phyloP scores from a whole-genome alignment of 257 asterid genomes.

The Scutellaria minor region DNA sequence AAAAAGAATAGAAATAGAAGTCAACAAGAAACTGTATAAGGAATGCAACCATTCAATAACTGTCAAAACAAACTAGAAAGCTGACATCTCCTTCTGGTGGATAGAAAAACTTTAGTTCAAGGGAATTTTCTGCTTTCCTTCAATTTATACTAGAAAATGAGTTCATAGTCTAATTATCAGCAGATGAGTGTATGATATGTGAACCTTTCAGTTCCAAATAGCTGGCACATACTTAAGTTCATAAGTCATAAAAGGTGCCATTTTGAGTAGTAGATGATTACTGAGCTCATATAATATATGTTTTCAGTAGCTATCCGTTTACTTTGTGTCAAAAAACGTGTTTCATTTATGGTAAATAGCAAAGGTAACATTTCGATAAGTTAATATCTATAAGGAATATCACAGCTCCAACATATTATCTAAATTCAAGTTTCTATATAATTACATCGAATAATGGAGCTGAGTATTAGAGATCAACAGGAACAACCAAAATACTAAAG shows the following conservation, averaged over 20 bases:
- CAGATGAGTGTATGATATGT: too few relatives aligned
- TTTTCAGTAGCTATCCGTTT: conserved; percentile 1
- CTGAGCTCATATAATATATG: background rate
- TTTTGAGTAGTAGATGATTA: conserved; percentile 6
- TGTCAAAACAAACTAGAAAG: conserved; percentile 5
- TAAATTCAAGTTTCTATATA: conserved; percentile 11
- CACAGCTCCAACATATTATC: background rate
- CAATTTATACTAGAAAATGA: background rate
- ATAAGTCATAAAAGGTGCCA: background rate
- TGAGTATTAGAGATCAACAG: background rate
- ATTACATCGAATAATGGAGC: background rate
- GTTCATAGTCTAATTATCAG: background rate
- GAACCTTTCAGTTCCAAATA: background rate
- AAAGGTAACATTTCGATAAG: background rate
- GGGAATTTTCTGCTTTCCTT: background rate
- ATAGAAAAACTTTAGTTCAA: background rate
- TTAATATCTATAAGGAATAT: background rate
- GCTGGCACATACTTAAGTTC: background rate
- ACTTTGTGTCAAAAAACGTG: conserved; percentile 15
- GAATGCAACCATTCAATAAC: conserved; percentile 3
- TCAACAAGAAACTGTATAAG: background rate
- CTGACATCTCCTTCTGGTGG: conserved; percentile 10
- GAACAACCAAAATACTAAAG: conserved; percentile 17
- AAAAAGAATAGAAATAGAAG: background rate
- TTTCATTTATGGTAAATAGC: background rate